Conservation (phyloP, 2,329 filamentous ascomycete genomes). For the Scorias spongiosa region DNA sequence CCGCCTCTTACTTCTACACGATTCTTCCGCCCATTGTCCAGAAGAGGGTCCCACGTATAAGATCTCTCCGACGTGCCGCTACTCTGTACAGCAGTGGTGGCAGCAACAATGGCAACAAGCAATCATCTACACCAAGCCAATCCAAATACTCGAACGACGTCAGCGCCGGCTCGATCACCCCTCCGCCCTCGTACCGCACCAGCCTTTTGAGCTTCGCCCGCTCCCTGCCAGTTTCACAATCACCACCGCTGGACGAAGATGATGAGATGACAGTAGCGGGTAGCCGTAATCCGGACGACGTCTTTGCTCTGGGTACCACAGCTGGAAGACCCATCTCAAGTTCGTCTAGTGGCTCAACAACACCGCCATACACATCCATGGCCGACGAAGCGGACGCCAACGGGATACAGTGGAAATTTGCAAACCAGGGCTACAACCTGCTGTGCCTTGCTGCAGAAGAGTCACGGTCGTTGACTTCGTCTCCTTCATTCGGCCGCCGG, state of each 20-base stretch:
- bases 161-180: constrained; percentile 15
- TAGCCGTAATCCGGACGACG: background rate
- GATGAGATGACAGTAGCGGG: background rate
- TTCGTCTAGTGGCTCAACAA: constrained; percentile 7
- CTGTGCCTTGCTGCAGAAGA: constrained; percentile 33
- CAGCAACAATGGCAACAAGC: constrained; percentile 6
- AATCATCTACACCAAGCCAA: background rate
- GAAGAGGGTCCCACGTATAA: constrained; percentile 35
- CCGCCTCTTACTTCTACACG: constrained; percentile 34
- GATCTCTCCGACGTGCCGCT: constrained; percentile 29
- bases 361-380: constrained; percentile 1
- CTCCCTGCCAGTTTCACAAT: background rate
- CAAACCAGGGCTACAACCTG: constrained; percentile 34
- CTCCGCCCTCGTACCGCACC: constrained; percentile 21
- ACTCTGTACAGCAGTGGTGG: constrained; percentile 8
- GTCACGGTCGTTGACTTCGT: constrained; percentile 17
- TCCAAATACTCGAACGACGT: constrained; percentile 7
- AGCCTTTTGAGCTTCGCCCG: background rate
- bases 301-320: constrained; percentile 3
- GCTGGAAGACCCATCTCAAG: constrained; percentile 9
- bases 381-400: constrained; percentile 4
- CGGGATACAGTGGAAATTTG: constrained; percentile 37
- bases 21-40: constrained; percentile 40
- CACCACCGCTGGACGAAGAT: constrained; percentile 3
- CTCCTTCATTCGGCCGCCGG: constrained; percentile 38